Base-by-base conservation (phyloP, 768 basidiomycete genomes). In the Podaxis carcinomalis region DNA sequence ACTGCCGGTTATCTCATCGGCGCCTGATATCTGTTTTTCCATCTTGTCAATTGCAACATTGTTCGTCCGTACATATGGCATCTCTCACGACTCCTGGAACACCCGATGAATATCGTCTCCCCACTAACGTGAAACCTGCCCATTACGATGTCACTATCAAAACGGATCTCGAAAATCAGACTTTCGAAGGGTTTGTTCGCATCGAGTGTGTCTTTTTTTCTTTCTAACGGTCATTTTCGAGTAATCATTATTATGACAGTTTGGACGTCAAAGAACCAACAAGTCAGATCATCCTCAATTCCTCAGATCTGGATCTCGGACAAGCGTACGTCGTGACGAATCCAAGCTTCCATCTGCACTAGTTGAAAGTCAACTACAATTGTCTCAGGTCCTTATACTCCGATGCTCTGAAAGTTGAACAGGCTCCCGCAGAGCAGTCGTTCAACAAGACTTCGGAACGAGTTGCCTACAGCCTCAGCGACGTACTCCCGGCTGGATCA, bases 101-200 rank as follows among this genome's bases (percentile, higher is more conserved):
- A 9, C 66, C 70, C 11, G 71, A 77, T 66, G 70, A 78, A 59
- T 83, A 83, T 67, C 85, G 90, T 66, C 82, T 93, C 56, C 89
- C 90, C 19, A 78, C 79, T 0, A 75, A 86, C 64, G 82, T 90
- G 57, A 84, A 80, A 66, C 87, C 92, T 11, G 80, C 73, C 5
- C 91, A 94, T 70, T 95, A 95, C 72, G 88, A 91, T 65, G 69
- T 94, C 53, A 85, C 84, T 50, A 75, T 95, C 69, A 85, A 83
- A 68, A 95, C 93, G 2, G 92, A 98, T 74, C 83, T 98, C 56
- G 81, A 88, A 59, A 80, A 79, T n/a, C 80, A 86, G 62, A 81
- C 75, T 9, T 98, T 94, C 71, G 77, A 84, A 46, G 96, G 96
- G 46, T 79, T 86, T 40, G 90, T 88, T 52, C 85, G 84, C 65